Evolutionary conservation across 1,284 basidiomycete species (phyloP).

Genomic region (Afroboletus lepidellus): DNA sequence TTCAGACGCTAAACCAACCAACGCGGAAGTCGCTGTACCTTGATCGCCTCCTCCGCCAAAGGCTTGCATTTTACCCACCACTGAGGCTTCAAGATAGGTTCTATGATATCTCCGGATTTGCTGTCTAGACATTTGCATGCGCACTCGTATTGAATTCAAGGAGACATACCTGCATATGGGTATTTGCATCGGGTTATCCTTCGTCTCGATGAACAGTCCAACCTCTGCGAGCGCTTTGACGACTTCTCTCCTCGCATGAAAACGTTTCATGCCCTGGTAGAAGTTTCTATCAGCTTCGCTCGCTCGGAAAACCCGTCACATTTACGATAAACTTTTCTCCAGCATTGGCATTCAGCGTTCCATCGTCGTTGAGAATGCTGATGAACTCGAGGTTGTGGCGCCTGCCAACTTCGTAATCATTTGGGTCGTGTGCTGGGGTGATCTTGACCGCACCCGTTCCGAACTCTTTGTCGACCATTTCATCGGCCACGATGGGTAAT

Average conservation of each 20-base stretch:
- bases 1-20: neutral
- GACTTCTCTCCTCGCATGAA: slow-evolving; percentile 88
- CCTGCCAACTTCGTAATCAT: slow-evolving; percentile 94
- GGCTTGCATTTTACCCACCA: slow-evolving; percentile 99
- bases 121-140: slow-evolving; percentile 36
- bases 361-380: slow-evolving; percentile 96
- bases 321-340: slow-evolving; percentile 74
- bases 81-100: slow-evolving; percentile 95
- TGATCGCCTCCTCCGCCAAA: slow-evolving; percentile 87
- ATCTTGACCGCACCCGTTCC: slow-evolving; percentile 99
- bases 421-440: slow-evolving; percentile 98
- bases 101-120: slow-evolving; percentile 96
- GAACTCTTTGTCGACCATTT: slow-evolving; percentile 93
- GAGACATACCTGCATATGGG: slow-evolving; percentile 78
- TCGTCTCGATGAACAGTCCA: slow-evolving; percentile 88
- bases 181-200: slow-evolving; percentile 91
- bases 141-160: neutral
- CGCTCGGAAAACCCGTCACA: slow-evolving; percentile 27
- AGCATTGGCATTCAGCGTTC: slow-evolving; percentile 91
- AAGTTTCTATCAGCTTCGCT: neutral
- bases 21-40: slow-evolving; percentile 44
- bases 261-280: slow-evolving; percentile 87
- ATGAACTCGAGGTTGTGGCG: slow-evolving; percentile 92
- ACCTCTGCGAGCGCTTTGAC: slow-evolving; percentile 84
- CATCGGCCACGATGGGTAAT: slow-evolving; percentile 88